Base-by-base conservation (phyloP, 2,329 filamentous ascomycete species). In the Penicillium olsonii region DNA sequence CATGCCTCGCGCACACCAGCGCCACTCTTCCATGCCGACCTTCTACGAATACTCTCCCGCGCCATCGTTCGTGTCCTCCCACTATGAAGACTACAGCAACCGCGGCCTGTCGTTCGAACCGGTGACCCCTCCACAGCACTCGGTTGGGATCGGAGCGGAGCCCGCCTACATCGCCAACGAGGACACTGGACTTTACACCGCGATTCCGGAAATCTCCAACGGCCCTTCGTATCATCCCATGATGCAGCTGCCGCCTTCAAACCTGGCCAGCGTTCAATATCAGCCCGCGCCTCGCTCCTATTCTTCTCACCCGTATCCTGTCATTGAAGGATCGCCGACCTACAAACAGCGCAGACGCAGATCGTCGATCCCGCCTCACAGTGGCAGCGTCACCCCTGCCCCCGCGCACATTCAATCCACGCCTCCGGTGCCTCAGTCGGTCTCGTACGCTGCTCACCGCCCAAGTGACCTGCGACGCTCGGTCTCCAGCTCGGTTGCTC, bases 31-130 rank as follows among this genome's bases (percentile, higher is more conserved):
- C n/a, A 96, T 99, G 91, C 94, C 94, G 42, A 88, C 91, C 17
- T 99, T 95, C 70, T 87, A 97, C 71, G 94, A 99, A 74, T 99
- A 97, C 78, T 99, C 94, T 14, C 94, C 94, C 45, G 94, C 94
- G 0, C 94, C 94, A 2, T 97, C 94, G 1, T 97, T 97, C 66
- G 92, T 96, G 44, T 97, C 94, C n/a, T 97, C 94, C 1, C 92
- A 96, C 65, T 96, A 92, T 65, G 94, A 97, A 68, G 92, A 97
- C 70, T 99, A 96, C 79, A 95, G 90, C 82, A 92, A 92, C 69
- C 88, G 94, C 50, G 94, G 91, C 43, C 85, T 97, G 65, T 97
- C 92, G 2, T 99, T 92, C 69, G 94, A 99, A 79, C 94, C 94
- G 44, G 85, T 99, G 61, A 99, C 94, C 0, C 94, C 94, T 50